phyloP scores from a whole-genome alignment of 2,329 filamentous ascomycete species.

The Alternaria sp. region DNA sequence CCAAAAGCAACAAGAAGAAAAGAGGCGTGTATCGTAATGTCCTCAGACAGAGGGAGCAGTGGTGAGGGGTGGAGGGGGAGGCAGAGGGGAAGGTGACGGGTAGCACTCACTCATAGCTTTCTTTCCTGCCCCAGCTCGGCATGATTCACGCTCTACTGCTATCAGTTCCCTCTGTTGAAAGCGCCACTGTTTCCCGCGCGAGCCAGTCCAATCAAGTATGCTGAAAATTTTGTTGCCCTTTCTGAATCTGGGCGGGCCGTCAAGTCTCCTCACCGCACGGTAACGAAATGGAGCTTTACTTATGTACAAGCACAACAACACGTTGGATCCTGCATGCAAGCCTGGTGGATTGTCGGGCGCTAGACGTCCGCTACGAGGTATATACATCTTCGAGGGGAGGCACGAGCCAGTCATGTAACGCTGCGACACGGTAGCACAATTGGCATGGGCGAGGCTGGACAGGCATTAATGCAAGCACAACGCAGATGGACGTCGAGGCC shows the following conservation, averaged over 20 bases:
- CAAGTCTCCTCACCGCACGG: conserved; percentile 16
- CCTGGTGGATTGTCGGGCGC: conserved; percentile 14
- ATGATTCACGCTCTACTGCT: conserved; percentile 36
- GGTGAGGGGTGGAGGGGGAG: conserved; percentile 9
- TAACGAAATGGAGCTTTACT: conserved; percentile 18
- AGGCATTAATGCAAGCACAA: conserved; percentile 17
- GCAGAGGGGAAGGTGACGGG: conserved; percentile 14
- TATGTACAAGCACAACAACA: conserved; percentile 18
- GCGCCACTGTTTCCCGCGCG: conserved; percentile 10
- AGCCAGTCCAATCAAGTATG: conserved; percentile 13
- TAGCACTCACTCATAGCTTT: conserved; percentile 49
- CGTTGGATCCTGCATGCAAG: conserved; percentile 16
- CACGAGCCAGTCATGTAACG: conserved; percentile 15
- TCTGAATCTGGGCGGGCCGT: conserved; percentile 19
- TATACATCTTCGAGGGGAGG: conserved; percentile 6
- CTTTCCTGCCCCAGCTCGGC: conserved; percentile 49
- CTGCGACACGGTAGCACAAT: conserved; percentile 4
- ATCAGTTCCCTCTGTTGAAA: conserved; percentile 20
- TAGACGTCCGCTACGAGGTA: conserved; percentile 10
- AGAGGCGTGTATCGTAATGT: neutral
- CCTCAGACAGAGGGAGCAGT: conserved; percentile 3
- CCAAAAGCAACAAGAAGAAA: conserved; percentile 12
- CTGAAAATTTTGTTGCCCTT: conserved; percentile 18
- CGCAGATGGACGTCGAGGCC: conserved; percentile 4
- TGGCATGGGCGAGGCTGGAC: conserved; percentile 4